Percentiles rank a stretch among this genome's conserved stretches.
These are phyloP conservation scores for Colletotrichum theobromicola DNA, from an alignment of 2,329 filamentous ascomycete genomes.

Conservation along the genomic window DNA sequence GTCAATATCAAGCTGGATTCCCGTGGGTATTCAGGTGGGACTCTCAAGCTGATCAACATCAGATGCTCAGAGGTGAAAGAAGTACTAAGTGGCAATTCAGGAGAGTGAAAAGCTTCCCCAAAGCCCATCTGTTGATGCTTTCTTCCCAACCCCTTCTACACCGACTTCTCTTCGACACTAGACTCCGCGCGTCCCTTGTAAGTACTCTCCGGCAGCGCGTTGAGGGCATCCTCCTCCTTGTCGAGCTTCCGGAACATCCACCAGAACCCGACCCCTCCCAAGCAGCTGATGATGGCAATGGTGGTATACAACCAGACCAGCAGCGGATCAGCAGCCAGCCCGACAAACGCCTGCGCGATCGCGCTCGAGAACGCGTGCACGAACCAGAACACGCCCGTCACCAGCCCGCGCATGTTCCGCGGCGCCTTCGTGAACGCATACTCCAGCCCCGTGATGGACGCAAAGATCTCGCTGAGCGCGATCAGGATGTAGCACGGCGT, in stretches of 20 bases:
- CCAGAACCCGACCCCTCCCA: conserved; percentile 67
- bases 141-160: not conserved
- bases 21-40: not conserved
- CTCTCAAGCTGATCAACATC: rapidly evolving
- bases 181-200: conserved; percentile 1
- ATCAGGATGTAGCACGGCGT: conserved; percentile 36
- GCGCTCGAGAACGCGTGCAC: conserved; percentile 63
- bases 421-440: conserved; percentile 71
- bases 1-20: not conserved
- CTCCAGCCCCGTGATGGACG: conserved; percentile 53
- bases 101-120: not conserved
- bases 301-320: conserved; percentile 68
- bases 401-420: conserved; percentile 67
- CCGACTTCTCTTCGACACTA: not conserved
- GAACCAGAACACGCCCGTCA: conserved; percentile 61
- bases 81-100: not conserved
- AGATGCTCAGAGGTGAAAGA: no score
- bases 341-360: conserved; percentile 52
- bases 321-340: conserved; percentile 51
- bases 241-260: conserved; percentile 62
- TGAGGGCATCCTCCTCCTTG: conserved; percentile 64
- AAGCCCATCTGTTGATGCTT: not conserved
- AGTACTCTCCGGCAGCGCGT: conserved; percentile 48
- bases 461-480: conserved; percentile 32
- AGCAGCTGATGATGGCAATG: conserved; percentile 60